A percentile compares a stretch with the other conserved stretches of the same genome.
Evolutionary conservation across 139 green algal genomes (phyloP).

Genomic region (Ulvella scutata): DNA sequence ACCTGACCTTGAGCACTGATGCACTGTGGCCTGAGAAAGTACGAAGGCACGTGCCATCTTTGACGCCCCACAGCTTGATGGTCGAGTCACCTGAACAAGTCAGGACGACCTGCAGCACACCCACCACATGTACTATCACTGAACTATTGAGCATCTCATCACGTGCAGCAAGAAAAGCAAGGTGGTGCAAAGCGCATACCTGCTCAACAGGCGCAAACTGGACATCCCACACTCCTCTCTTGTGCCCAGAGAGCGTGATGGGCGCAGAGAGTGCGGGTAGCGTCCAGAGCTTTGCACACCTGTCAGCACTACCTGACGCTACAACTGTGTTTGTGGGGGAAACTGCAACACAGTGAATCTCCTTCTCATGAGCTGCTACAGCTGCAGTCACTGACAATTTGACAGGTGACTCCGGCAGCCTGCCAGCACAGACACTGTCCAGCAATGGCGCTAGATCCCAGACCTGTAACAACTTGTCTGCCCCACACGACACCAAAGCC

Average conservation of each 20-base stretch:
- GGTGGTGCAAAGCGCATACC: conserved; percentile 4
- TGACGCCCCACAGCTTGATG: conserved; percentile 73
- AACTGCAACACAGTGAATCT: conserved; percentile 86
- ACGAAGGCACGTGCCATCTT: conserved; percentile 64
- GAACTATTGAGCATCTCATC: no score
- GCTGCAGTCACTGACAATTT: conserved; percentile 39
- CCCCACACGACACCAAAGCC: conserved; percentile 44
- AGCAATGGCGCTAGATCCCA: conserved; percentile 44
- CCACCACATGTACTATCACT: no score
- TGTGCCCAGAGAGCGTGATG: conserved; percentile 61
- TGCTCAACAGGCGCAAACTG: conserved; percentile 82
- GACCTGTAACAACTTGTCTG: conserved; percentile 77
- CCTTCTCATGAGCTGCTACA: conserved; percentile 90
- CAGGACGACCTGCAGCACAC: conserved; percentile 4
- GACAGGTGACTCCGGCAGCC: not conserved
- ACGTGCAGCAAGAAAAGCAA: no score
- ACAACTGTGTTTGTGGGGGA: conserved; percentile 58
- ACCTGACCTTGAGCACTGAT: conserved; percentile 64
- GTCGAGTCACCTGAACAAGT: conserved; percentile 57
- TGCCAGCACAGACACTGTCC: not conserved
- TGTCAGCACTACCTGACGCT: conserved; percentile 68
- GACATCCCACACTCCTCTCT: conserved; percentile 82
- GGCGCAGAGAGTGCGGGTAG: conserved; percentile 50
- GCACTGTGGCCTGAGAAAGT: conserved; percentile 84
- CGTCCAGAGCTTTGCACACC: conserved; percentile 68